Percentiles rank a stretch among this genome's conserved stretches.
Evolutionary conservation across 768 basidiomycete species (phyloP).

Genomic region (Ephemerocybe angulata): DNA sequence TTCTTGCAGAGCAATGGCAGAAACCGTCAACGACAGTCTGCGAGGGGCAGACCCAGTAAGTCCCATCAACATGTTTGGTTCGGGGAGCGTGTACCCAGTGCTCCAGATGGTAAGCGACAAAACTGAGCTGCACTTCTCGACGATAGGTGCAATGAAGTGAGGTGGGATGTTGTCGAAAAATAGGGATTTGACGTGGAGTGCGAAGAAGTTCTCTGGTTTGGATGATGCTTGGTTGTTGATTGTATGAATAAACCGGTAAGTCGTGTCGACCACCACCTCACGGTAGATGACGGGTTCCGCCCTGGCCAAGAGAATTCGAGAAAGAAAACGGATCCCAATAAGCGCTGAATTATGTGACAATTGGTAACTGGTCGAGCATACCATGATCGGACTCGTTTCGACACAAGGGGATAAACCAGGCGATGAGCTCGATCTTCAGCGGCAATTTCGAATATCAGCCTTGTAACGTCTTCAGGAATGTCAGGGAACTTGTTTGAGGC

Average conservation of each 20-base stretch:
- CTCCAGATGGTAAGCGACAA: background rate
- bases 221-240: background rate
- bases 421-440: background rate
- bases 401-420: background rate
- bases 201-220: background rate
- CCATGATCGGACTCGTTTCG: background rate
- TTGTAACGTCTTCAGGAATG: background rate
- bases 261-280: background rate
- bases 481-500: too few species aligned
- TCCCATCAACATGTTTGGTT: too few species aligned
- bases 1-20: background rate
- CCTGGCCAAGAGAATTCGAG: background rate
- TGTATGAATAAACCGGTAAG: background rate
- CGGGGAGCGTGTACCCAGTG: background rate
- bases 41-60: background rate
- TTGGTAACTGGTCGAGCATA: too few species aligned
- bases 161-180: background rate
- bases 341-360: too few species aligned
- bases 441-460: background rate
- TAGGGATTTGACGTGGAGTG: background rate
- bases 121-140: background rate
- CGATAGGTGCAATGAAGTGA: background rate
- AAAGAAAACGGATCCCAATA: too few species aligned
- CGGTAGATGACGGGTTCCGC: slow-evolving; percentile 1
- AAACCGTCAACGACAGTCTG: background rate